Evolutionary conservation across 2,329 filamentous ascomycete genomes (phyloP).

Genomic region (Xylariales sp.): DNA sequence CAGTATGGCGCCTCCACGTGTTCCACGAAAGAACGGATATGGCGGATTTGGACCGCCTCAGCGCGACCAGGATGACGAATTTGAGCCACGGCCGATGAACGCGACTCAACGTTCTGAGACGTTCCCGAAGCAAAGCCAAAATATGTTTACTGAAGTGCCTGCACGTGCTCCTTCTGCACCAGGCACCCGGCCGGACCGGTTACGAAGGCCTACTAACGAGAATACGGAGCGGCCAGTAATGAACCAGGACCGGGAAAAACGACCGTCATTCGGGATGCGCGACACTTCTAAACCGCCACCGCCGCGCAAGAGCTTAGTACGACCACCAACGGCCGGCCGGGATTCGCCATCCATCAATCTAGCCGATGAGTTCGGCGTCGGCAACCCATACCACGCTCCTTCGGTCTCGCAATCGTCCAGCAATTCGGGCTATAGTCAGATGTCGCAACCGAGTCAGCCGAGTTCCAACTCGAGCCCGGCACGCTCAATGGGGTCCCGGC

Average conservation of each 20-base stretch:
- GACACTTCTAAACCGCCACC: conserved; percentile 50
- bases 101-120: conserved; percentile 46
- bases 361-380: conserved; percentile 54
- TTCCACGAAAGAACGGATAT: conserved; percentile 49
- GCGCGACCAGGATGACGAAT: conserved; percentile 29
- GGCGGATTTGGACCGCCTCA: conserved; percentile 51
- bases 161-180: conserved; percentile 45
- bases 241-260: conserved; percentile 25
- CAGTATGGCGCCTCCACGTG: conserved; percentile 31
- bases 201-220: conserved; percentile 22
- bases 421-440: conserved; percentile 53
- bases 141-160: conserved; percentile 29
- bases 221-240: conserved; percentile 17
- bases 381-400: conserved; percentile 60
- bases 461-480: conserved; percentile 60
- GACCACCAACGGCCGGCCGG: conserved; percentile 34
- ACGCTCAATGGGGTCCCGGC: conserved; percentile 31
- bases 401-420: conserved; percentile 63
- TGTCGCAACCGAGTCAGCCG: conserved; percentile 43
- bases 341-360: conserved; percentile 46
- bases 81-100: conserved; percentile 32
- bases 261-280: conserved; percentile 38
- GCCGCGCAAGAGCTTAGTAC: conserved; percentile 45
- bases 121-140: conserved; percentile 38
- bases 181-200: conserved; percentile 35